Evolutionary conservation across 1,139 yeast genomes (phyloP).

Genomic region (Candida gigantensis): DNA sequence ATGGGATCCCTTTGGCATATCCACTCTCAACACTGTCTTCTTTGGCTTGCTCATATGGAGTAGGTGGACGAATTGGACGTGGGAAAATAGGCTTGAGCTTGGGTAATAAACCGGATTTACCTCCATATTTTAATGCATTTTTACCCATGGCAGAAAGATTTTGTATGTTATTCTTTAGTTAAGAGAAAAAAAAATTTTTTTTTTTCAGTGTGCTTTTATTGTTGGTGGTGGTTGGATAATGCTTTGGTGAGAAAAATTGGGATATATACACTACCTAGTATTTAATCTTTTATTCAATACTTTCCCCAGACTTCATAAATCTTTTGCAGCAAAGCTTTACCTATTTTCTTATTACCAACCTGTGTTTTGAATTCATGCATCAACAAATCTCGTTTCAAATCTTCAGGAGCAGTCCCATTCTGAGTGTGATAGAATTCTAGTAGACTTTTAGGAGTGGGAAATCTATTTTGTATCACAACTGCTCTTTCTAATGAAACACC

Average conservation of each 20-base stretch:
- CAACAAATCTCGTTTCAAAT: conserved; percentile 45
- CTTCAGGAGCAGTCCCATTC: conserved; percentile 18
- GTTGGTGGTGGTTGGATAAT: no score
- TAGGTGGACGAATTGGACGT: conserved; percentile 57
- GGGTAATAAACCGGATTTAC: conserved; percentile 86
- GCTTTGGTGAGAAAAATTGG: no score
- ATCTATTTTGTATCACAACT: conserved; percentile 64
- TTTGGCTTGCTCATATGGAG: conserved; percentile 31
- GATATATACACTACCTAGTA: conserved; percentile 7
- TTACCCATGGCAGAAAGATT: conserved; percentile 59
- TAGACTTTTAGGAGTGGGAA: conserved; percentile 62
- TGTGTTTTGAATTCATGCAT: conserved; percentile 47
- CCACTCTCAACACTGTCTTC: conserved; percentile 59
- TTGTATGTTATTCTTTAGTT: no score
- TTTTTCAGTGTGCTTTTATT: no score
- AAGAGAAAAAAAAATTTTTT: conserved; percentile 7
- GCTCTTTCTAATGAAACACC: conserved; percentile 91
- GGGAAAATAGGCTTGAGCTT: conserved; percentile 71
- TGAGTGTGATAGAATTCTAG: conserved; percentile 33
- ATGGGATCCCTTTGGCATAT: conserved; percentile 72
- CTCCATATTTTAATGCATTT: conserved; percentile 52
- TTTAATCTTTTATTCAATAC: neutral
- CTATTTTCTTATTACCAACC: conserved; percentile 62
- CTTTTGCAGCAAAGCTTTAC: conserved; percentile 58
- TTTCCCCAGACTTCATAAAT: conserved; percentile 65